Percentiles rank a stretch among this genome's conserved stretches.
These are phyloP conservation scores for Penicillium polonicum DNA, from an alignment of 2,329 filamentous ascomycete genomes.

Conservation along the genomic window DNA sequence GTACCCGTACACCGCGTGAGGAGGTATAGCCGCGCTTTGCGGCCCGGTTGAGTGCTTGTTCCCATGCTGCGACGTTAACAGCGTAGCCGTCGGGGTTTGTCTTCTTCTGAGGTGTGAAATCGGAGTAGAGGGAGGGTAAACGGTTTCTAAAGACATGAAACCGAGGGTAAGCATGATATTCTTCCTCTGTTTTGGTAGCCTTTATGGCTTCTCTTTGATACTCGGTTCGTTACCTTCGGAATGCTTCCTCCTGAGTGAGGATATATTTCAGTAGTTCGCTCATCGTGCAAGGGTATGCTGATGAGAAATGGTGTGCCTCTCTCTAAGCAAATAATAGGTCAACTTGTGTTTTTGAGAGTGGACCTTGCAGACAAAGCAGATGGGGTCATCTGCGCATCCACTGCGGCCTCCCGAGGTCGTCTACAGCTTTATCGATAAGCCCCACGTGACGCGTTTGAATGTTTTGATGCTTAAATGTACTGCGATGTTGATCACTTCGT, in stretches of 20 bases:
- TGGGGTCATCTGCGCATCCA: constrained; percentile 1
- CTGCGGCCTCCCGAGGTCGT: neutral
- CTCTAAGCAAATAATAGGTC: neutral
- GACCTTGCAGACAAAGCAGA: neutral
- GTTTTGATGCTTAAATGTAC: too few relatives aligned
- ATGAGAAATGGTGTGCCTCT: neutral
- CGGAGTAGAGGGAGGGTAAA: constrained; percentile 82
- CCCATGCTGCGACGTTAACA: constrained; percentile 79
- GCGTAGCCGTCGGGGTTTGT: constrained; percentile 82
- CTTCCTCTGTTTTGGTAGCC: neutral
- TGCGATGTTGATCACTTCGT: too few relatives aligned
- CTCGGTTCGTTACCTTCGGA: constrained; percentile 51
- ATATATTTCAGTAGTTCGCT: constrained; percentile 68
- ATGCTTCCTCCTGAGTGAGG: constrained; percentile 60
- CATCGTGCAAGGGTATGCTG: constrained; percentile 26
- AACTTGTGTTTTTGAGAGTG: neutral
- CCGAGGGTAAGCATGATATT: constrained; percentile 1
- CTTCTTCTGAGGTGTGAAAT: constrained; percentile 71
- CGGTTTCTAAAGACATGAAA: constrained; percentile 57
- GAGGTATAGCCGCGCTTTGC: constrained; percentile 62
- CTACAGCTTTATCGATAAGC: constrained; percentile 31
- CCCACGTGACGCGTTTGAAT: constrained; percentile 19
- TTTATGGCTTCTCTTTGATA: neutral
- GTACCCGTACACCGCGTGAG: constrained; percentile 29
- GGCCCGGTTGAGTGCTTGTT: constrained; percentile 68